phyloP scores from a whole-genome alignment of 176 grass and related monocot species.

The Juncus inflexus region DNA sequence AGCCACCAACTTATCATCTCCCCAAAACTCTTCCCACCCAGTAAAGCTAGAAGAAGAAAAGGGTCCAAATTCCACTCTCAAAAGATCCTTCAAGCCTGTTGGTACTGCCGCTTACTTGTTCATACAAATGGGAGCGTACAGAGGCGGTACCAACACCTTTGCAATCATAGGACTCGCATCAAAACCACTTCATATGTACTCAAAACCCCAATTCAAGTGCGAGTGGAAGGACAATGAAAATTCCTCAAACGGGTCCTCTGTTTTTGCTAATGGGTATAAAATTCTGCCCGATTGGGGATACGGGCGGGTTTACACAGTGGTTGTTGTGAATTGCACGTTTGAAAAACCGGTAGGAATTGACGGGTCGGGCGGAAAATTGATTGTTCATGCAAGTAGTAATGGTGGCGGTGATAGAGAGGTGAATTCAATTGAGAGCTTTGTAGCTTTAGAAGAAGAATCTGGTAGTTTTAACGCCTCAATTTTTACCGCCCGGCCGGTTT shows the following conservation, averaged over 20 bases:
- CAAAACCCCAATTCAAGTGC: conserved; percentile 71
- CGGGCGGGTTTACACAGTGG: conserved; percentile 67
- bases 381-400: conserved; percentile 62
- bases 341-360: conserved; percentile 42
- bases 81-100: conserved; percentile 61
- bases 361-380: conserved; percentile 49
- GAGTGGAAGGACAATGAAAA: conserved; percentile 56
- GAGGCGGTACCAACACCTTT: conserved; percentile 64
- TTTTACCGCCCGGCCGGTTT: conserved; percentile 45
- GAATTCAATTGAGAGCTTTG: conserved; percentile 49
- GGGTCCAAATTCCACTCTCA: conserved; percentile 33
- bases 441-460: conserved; percentile 56
- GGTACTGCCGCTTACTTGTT: conserved; percentile 76
- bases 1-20: not conserved
- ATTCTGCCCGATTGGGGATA: conserved; percentile 96
- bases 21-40: not conserved
- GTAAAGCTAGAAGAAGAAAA: not conserved
- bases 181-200: conserved; percentile 72
- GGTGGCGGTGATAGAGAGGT: conserved; percentile 45
- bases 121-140: conserved; percentile 90
- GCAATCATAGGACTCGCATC: conserved; percentile 70
- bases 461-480: conserved; percentile 51
- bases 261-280: conserved; percentile 40
- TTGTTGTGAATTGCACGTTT: conserved; percentile 86
- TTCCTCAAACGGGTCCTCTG: conserved; percentile 9